Evolutionary conservation across 371 early-diverging fungal genomes (phyloP), one percentile per base, ranked within the genome.

Genomic region (Mortierella sp.): DNA sequence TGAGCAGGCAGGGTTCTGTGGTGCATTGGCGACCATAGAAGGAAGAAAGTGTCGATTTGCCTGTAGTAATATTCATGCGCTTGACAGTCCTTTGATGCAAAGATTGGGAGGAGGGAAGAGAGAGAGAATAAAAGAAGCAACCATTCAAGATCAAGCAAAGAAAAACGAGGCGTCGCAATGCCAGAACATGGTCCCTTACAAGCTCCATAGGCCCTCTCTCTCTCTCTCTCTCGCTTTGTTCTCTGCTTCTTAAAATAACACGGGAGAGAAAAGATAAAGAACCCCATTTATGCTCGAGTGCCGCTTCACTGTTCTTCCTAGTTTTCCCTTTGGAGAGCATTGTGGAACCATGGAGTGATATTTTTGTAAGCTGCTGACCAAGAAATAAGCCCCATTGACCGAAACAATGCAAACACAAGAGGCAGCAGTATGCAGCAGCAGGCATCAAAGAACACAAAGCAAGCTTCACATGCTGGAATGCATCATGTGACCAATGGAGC

Each of bases 211-310:
- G 13, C 34, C 16, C 19, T 21, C 19, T 50, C 34, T 61, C 4
- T 26, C n/a, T 3, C 11, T 19, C 5, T 16, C 28, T 31, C 8
- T 31, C 19, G 34, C 34, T 11, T 61, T 61, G 34, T 31, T 61
- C 31, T 0, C 34, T 31, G 61, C 61, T 31, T 61, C 61, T 34
- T 61, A 61, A 61, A 61, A 61, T 61, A 61, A 59, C 57, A 59
- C 28, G 14, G 9, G 19, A 19, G 9, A 61, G 34, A 19, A 5
- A 26, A 59, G 61, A n/a, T 5, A 40, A 40, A 6, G 43, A 6
- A 2, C 43, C 43, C 5, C 21, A 57, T 8, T 34, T 8, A 34
- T 61, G 34, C 16, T 8, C 28, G 28, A 13, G 37, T 61, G 14
- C 57, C 61, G 4, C 21, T 34, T 34, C 31, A 6, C 19, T 34